phyloP scores from a whole-genome alignment of 129 eudicot species.

The Helianthus annuus region DNA sequence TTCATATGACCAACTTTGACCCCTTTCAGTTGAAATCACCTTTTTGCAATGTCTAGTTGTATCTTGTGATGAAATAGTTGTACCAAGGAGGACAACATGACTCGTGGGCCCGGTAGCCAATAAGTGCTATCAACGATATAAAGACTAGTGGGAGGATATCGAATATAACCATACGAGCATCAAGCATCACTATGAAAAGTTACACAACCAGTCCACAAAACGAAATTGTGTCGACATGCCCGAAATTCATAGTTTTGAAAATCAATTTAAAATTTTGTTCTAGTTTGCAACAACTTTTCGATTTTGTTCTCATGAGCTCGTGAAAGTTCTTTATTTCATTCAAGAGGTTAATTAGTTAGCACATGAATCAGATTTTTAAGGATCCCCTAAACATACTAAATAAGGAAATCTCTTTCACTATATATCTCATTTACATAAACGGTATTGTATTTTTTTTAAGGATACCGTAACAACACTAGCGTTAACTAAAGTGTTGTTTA shows the following conservation, averaged over 20 bases:
- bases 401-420: too few relatives aligned
- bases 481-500: slow-evolving; percentile 14
- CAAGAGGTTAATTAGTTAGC: background rate
- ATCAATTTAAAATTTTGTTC: background rate
- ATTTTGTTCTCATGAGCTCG: background rate
- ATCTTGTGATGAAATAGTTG: slow-evolving; percentile 5
- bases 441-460: too few relatives aligned
- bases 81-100: background rate
- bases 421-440: too few relatives aligned
- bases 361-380: too few relatives aligned
- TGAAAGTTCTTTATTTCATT: background rate
- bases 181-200: background rate
- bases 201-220: background rate
- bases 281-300: background rate
- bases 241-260: background rate
- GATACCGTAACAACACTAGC: background rate
- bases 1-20: slow-evolving; percentile 24
- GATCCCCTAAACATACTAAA: too few relatives aligned
- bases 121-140: background rate
- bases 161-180: background rate
- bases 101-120: background rate
- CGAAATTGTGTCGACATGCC: background rate
- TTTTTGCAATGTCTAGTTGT: background rate
- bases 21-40: slow-evolving; percentile 19
- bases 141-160: background rate